Evolutionary conservation across 352 stramenopile genomes (phyloP).

Genomic region (Bremia lactucae): DNA sequence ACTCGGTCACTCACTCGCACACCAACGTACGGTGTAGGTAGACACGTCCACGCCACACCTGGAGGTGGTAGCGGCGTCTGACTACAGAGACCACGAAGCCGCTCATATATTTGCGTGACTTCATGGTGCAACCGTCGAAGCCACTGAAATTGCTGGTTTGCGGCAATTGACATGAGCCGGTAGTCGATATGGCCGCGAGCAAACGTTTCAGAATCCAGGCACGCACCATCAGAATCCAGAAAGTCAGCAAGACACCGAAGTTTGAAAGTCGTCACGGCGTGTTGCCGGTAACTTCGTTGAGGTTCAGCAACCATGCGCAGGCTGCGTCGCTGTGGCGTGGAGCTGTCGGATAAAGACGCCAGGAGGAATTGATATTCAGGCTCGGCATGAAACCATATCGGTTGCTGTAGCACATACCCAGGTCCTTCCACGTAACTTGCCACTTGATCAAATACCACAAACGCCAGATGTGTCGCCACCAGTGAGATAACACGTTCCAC

Average conservation of each 20-base stretch:
- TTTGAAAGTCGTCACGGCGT: neutral
- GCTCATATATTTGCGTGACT: neutral
- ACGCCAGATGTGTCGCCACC: no score
- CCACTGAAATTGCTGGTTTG: neutral
- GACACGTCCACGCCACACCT: neutral
- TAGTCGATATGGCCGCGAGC: neutral
- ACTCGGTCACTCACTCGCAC: neutral
- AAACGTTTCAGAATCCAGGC: neutral
- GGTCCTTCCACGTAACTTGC: neutral
- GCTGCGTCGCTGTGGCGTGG: no score
- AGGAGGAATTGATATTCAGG: neutral
- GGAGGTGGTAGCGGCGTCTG: neutral
- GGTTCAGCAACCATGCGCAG: neutral
- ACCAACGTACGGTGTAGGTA: neutral
- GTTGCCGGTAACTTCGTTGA: neutral
- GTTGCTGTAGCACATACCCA: neutral
- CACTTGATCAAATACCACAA: no score
- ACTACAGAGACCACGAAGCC: neutral
- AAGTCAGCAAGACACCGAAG: neutral
- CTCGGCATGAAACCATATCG: neutral
- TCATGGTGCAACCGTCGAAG: neutral
- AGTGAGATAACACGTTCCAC: no score
- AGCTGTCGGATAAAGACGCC: neutral
- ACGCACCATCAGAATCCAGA: neutral
- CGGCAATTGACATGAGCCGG: neutral